phyloP scores from a whole-genome alignment of 2,329 filamentous ascomycete genomes.

The Furcasterigmium sp. region DNA sequence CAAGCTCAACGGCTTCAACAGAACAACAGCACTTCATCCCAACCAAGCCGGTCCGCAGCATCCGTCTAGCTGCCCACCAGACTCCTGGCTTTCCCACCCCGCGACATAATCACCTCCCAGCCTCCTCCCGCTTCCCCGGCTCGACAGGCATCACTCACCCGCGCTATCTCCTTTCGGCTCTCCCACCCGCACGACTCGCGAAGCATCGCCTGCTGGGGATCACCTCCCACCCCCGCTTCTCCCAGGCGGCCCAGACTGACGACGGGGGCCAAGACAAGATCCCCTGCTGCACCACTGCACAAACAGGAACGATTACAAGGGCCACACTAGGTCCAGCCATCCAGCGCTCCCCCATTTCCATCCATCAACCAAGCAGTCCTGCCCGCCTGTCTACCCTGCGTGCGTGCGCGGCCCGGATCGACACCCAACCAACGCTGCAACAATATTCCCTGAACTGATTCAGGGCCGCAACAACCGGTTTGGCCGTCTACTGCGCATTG shows the following conservation, averaged over 20 bases:
- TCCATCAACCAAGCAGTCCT: neutral
- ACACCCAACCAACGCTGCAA: neutral
- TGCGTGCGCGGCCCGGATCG: neutral
- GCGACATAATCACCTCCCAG: slow-evolving; percentile 1
- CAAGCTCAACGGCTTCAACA: too few relatives aligned
- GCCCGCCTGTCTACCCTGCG: neutral
- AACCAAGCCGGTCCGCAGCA: neutral
- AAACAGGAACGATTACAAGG: neutral
- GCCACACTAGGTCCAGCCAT: neutral
- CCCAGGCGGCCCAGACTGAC: neutral
- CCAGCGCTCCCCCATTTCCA: neutral
- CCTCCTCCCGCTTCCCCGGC: slow-evolving; percentile 1
- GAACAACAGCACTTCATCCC: too few relatives aligned
- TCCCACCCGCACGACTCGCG: neutral
- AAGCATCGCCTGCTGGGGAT: neutral
- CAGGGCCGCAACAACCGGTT: too few relatives aligned
- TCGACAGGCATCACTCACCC: neutral
- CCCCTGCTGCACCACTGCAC: too few relatives aligned
- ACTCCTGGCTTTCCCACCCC: neutral
- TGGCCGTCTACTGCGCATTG: too few relatives aligned
- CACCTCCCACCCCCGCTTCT: neutral
- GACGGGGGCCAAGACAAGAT: neutral
- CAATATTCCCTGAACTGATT: neutral
- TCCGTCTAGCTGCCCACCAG: neutral
- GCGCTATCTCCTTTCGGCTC: neutral